Evolutionary conservation across 345 rosid species (phyloP).

Genomic region (Acer campestre): DNA sequence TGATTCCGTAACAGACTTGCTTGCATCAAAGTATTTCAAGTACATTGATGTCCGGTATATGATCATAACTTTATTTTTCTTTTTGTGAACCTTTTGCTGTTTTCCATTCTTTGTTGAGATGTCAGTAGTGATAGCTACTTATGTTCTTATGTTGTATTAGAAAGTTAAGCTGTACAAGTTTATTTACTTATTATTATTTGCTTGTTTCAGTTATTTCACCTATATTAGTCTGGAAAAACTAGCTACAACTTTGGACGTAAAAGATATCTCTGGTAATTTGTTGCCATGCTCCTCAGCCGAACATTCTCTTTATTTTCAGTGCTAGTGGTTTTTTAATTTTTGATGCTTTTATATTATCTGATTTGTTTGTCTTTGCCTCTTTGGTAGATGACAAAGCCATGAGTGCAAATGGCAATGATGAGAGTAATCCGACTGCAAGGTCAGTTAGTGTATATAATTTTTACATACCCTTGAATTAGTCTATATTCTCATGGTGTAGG

Average conservation of each 20-base stretch:
- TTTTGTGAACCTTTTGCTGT: background rate
- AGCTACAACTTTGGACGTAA: constrained; percentile 49
- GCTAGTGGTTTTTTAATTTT: background rate
- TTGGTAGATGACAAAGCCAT: no score
- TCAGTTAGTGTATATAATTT: constrained; percentile 28
- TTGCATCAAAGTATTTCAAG: constrained; percentile 71
- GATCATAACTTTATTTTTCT: background rate
- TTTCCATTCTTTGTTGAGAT: background rate
- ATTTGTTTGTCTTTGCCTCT: constrained; percentile 1
- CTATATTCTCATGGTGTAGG: background rate
- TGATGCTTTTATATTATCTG: constrained; percentile 1
- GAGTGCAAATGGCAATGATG: constrained; percentile 7
- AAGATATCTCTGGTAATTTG: constrained; percentile 43
- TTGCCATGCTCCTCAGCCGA: background rate
- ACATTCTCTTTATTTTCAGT: background rate
- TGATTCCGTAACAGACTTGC: constrained; percentile 51
- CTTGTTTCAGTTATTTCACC: constrained; percentile 63
- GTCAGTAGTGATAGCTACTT: background rate
- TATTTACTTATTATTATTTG: background rate
- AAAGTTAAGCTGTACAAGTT: background rate
- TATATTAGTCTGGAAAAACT: constrained; percentile 76
- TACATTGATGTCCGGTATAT: constrained; percentile 76
- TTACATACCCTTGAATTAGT: background rate
- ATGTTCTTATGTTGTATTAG: background rate
- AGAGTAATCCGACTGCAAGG: constrained; percentile 47